Evolutionary conservation across 2,329 filamentous ascomycete genomes (phyloP), one percentile per base, ranked within the genome.

Genomic region (Ophiostoma novo-ulmi): DNA sequence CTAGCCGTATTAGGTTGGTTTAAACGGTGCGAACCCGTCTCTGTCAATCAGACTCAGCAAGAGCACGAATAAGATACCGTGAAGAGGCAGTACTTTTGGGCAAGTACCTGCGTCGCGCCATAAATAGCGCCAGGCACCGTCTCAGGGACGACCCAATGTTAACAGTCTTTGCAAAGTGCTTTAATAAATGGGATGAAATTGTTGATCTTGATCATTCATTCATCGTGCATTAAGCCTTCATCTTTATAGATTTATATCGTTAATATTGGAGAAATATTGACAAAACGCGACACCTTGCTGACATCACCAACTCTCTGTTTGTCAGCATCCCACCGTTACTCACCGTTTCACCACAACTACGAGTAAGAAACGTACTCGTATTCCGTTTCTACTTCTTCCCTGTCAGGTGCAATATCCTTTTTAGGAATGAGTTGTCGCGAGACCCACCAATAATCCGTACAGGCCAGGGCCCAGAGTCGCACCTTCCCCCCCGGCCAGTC

Each of bases 71-170:
- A 65, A 22, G 10, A 61, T 26, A 22, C 52, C 10, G 26, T 31
- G 58, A 14, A n/a, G 17, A 35, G 31, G 31, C 22, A 35, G 63
- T 65, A 65, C 63, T 39, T 58, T 22, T 39, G 36, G 63, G 36
- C 20, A 39, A 65, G 63, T 65, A 65, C 63, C 63, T 41, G 63
- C 63, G 35, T 65, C 63, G 58, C 58, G 58, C 58, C 58, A 64
- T 31, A 64, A n/a, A 36, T 65, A 65, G 63, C 63, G 63, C 36
- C 63, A 65, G 63, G 63, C 63, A 65, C 63, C 63, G 36, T 39
- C 17, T 58, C 63, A 38, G 63, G 63, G 61, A n/a, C 61, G 61
- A 17, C 4, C 58, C 26, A 36, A 64, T 64, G 26, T 22, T 22
- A 31, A 3, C 20, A 26, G 52, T 55, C n/a, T 55, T 17, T 48